Base-by-base conservation (phyloP, 805 yeast species). In the Priceomyces medius region DNA sequence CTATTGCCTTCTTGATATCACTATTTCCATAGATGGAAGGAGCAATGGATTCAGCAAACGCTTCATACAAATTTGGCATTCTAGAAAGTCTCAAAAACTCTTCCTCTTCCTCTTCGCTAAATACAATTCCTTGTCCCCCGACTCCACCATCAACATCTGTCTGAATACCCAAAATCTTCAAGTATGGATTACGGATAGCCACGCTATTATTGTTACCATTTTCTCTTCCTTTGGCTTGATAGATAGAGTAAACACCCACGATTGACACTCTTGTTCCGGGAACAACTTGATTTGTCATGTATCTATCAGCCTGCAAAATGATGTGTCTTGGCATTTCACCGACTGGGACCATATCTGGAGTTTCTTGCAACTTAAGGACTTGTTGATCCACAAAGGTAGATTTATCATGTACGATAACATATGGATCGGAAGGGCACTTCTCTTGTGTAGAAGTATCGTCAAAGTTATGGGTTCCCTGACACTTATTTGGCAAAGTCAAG, bases 251-350 rank as follows among this genome's bases (percentile, higher is more conserved):
- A 35, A 93, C 83, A 40, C 99, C 99, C 33, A 88, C 80, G 32
- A 91, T 76, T 7, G 95, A 88, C 51, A 95, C 95, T 49, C 97
- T 74, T 0, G 95, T 87, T 19, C 99, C 99, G 0, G 99, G 99
- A 31, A 91, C 85, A 21, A 93, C 89, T 48, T 78, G 81, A 66
- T 93, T 93, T 20, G 97, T 85, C 58, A 93, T 70, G 53, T 86
- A 87, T 46, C 99, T 77, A 61, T 93, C 98, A 24, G 88, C 88
- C 32, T 93, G 85, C 48, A 93, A 73, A 44, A 88, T 58, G 31
- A 93, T 83, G 56, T 93, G 95, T 52, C 99, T 80, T 7, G 99
- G 99, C 88, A 93, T 84, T 67, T 93, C 99, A 51, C 99, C 99
- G 20, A 93, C 96, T 1, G 99, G 99, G 2, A 93, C 97, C 83